These are phyloP conservation scores for Arthrobotrys sinensis DNA, from an alignment of 2,329 filamentous ascomycete genomes.

Conservation along the genomic window DNA sequence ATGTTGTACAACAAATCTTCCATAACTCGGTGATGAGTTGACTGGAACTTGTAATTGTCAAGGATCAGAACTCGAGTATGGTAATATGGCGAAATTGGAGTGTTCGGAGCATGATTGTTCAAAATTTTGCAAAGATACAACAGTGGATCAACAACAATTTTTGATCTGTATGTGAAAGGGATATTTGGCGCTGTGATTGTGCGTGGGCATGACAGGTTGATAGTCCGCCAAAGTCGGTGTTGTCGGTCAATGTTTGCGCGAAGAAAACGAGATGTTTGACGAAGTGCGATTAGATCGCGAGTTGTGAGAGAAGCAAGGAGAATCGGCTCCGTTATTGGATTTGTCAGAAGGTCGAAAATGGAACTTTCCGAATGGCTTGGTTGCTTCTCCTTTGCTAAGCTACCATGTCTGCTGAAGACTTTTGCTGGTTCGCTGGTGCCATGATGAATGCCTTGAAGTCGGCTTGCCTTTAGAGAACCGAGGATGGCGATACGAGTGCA, in stretches of 20 bases:
- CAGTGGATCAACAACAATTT: neutral
- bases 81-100: slow-evolving; percentile 50
- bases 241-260: slow-evolving; percentile 49
- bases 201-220: slow-evolving; percentile 50
- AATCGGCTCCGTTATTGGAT: slow-evolving; percentile 41
- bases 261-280: slow-evolving; percentile 47
- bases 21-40: slow-evolving; percentile 18
- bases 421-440: neutral
- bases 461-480: slow-evolving; percentile 54
- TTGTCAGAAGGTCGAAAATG: slow-evolving; percentile 41
- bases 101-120: slow-evolving; percentile 40
- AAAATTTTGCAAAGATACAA: slow-evolving; percentile 29
- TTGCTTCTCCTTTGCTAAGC: neutral
- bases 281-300: slow-evolving; percentile 48
- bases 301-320: slow-evolving; percentile 48
- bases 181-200: neutral
- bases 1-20: slow-evolving; percentile 33
- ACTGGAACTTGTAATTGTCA: slow-evolving; percentile 43
- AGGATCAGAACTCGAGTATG: slow-evolving; percentile 52
- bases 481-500: slow-evolving; percentile 57
- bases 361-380: slow-evolving; percentile 14
- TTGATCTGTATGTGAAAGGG: neutral
- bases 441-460: slow-evolving; percentile 27
- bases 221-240: slow-evolving; percentile 40
- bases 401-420: neutral